Evolutionary conservation across 2,329 filamentous ascomycete species (phyloP).

Genomic region (Ceratocystis lukuohia): DNA sequence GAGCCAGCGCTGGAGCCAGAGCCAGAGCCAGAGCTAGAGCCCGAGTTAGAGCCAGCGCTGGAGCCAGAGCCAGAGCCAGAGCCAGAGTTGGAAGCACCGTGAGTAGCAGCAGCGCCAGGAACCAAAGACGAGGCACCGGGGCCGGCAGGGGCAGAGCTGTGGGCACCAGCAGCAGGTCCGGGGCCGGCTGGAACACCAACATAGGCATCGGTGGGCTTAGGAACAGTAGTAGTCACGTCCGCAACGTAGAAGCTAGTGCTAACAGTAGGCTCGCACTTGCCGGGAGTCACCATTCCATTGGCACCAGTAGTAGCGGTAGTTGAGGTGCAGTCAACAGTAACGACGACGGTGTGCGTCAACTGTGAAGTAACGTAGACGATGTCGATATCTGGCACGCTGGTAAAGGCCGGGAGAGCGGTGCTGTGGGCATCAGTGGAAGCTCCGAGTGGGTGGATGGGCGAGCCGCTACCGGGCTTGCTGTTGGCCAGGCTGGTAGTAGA

Average conservation of each 20-base stretch:
- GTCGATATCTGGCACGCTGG: background rate
- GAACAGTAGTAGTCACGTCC: background rate
- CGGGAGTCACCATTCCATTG: background rate
- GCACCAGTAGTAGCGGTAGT: slow-evolving; percentile 1
- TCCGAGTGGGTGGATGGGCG: no score
- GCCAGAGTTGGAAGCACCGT: background rate
- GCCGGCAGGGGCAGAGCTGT: background rate
- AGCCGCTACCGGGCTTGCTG: background rate
- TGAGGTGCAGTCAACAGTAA: slow-evolving; percentile 8
- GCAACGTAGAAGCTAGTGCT: background rate
- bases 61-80: background rate
- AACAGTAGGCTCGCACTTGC: background rate
- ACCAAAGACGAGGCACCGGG: background rate
- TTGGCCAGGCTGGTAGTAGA: background rate
- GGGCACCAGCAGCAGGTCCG: background rate
- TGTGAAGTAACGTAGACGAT: background rate
- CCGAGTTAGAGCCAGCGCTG: no score
- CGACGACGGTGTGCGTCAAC: background rate
- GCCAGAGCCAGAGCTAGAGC: background rate
- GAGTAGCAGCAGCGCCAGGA: slow-evolving; percentile 2
- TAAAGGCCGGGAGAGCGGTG: background rate
- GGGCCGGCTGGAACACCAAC: background rate
- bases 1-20: background rate
- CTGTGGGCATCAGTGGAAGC: background rate
- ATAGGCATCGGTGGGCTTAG: background rate